Evolutionary conservation across 75 land plant genomes (phyloP).

Genomic region (Cunninghamia lanceolata): DNA sequence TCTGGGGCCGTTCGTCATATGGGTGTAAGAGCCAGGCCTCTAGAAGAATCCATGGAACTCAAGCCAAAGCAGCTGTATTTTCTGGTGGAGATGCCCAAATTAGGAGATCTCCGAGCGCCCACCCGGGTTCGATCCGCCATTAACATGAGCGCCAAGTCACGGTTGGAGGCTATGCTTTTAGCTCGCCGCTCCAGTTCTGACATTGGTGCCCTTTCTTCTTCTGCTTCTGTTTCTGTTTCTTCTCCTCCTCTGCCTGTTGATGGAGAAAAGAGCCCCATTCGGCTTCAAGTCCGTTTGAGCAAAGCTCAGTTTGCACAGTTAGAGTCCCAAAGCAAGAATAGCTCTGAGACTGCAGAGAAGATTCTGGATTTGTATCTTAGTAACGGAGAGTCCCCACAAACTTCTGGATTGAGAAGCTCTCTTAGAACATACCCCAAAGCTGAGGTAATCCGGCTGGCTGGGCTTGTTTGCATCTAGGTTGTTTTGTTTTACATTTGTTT

Average conservation of each 20-base stretch:
- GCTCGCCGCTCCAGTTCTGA: slow-evolving; percentile 50
- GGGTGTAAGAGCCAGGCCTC: slow-evolving; percentile 42
- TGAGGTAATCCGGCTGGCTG: neutral
- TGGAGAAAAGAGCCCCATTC: neutral
- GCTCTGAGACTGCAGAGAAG: neutral
- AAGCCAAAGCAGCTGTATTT: neutral
- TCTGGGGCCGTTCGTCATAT: slow-evolving; percentile 46
- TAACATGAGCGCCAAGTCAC: slow-evolving; percentile 54
- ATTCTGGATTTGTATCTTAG: neutral
- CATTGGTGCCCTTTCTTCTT: slow-evolving; percentile 18
- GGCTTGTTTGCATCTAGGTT: too few species aligned
- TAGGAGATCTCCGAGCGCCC: neutral
- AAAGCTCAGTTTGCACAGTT: neutral
- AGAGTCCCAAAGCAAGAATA: neutral
- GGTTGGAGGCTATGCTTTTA: slow-evolving; percentile 52
- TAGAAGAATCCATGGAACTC: slow-evolving; percentile 8
- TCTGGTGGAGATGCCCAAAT: slow-evolving; percentile 9
- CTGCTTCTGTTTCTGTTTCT: neutral
- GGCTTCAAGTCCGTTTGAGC: neutral
- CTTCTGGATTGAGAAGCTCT: too few species aligned
- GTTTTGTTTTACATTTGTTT: too few species aligned
- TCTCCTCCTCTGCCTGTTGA: neutral
- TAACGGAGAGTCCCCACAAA: neutral
- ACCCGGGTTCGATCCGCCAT: slow-evolving; percentile 49
- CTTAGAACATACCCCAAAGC: neutral